phyloP scores from a whole-genome alignment of 2,329 filamentous ascomycete genomes.

The Scytalidium sp. region DNA sequence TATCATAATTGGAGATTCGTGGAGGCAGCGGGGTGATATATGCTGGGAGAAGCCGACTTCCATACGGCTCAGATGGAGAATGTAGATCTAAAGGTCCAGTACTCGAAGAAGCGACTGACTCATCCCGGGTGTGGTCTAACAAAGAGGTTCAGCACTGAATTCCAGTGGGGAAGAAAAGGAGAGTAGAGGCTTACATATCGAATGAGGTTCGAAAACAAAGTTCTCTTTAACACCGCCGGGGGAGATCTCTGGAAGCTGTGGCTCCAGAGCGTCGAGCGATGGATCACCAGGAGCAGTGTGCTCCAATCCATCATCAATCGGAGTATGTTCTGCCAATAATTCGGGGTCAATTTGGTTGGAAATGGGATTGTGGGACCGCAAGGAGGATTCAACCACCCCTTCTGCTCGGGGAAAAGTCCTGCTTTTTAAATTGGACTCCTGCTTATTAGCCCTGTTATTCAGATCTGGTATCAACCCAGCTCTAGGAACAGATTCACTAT shows the following conservation, averaged over 20 bases:
- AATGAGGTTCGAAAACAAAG: neutral
- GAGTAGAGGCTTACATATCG: neutral
- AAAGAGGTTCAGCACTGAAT: neutral
- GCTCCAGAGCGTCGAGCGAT: neutral
- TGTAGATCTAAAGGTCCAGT: neutral
- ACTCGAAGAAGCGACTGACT: neutral
- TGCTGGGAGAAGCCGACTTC: neutral
- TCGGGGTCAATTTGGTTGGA: neutral
- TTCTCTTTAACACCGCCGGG: neutral
- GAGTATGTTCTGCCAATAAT: neutral
- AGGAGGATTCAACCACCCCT: neutral
- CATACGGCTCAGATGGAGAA: neutral
- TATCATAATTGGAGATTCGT: neutral
- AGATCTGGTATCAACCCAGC: too few relatives aligned
- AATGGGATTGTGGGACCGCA: neutral
- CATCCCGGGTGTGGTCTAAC: neutral
- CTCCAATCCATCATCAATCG: neutral
- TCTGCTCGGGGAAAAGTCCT: too few relatives aligned
- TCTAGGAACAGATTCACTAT: too few relatives aligned
- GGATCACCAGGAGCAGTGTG: neutral
- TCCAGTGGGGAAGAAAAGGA: neutral
- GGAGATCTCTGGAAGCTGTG: neutral
- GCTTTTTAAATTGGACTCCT: too few relatives aligned
- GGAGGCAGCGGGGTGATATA: neutral
- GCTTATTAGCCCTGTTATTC: too few relatives aligned